Evolutionary conservation across 176 grass and related monocot species (phyloP), one percentile per base, ranked within the genome.

Genomic region (Oryza rufipogon): DNA sequence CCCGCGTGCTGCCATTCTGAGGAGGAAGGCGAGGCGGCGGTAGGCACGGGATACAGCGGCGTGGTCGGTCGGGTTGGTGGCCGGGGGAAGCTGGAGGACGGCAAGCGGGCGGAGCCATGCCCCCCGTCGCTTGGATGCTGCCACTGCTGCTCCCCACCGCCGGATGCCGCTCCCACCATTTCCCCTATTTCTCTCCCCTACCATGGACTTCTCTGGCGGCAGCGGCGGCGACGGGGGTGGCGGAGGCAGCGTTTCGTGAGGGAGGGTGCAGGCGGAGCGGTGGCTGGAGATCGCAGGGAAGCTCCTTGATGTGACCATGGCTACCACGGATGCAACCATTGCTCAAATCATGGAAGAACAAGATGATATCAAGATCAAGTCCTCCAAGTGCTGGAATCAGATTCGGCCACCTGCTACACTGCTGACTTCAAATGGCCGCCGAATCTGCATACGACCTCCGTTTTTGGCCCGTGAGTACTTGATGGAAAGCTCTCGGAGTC

Each of bases 231-330:
- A 26, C 26, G 0, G 26, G 26, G 26, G 26, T 26, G 26, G 76
- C 38, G 84, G 58, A 12, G 45, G 71, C 61, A 38, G 51, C 19
- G 87, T 84, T 16, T 84, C 77, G 23, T 67, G 84, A 22, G 88
- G 85, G 32, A 77, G 65, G 64, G 88, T 26, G 56, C 91, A 94
- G 90, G 93, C 93, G 81, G 91, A 92, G 71, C 74, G 93, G 10
- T 99, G 91, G 91, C 81, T 99, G 44, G 93, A 88, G 61, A 86
- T 91, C 79, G 93, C 91, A 2, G 97, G 78, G 72, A 90, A 85
- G 86, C 97, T 99, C 36, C 90, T 99, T 26, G 26, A 26, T 26
- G 26, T 26, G 26, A 26, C 26, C 26, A 26, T 26, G 26, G 26
- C 1, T 26, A 26, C 26, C 1, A 26, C 1, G 26, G 1, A 26